Conservation (phyloP, 1,284 basidiomycete species). For the Polyporus tsugae region DNA sequence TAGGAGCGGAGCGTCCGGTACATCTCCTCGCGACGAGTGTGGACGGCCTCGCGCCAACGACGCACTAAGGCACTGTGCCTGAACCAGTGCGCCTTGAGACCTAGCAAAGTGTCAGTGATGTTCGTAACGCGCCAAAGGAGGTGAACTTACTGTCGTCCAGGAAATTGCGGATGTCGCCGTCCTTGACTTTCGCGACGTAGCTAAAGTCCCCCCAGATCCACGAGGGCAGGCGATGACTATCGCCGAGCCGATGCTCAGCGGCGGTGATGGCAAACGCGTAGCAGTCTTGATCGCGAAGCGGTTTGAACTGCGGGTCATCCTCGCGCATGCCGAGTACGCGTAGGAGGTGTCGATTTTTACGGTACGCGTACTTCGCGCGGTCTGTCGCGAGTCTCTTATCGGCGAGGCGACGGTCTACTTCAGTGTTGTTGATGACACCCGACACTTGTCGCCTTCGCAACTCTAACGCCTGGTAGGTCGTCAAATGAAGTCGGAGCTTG, state of each 20-base stretch:
- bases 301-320: background rate
- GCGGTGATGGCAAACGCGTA: background rate
- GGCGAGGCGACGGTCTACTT: background rate
- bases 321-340: slow-evolving; percentile 1
- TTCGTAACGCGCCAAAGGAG: no score
- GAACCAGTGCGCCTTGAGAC: slow-evolving; percentile 1
- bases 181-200: background rate
- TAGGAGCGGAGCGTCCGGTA: background rate
- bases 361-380: background rate
- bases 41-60: background rate
- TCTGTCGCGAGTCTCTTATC: background rate
- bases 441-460: background rate
- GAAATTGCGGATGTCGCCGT: background rate
- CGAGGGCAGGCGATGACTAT: background rate
- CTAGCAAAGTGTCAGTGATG: background rate
- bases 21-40: slow-evolving; percentile 1
- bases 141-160: background rate
- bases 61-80: background rate
- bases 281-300: background rate
- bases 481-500: background rate
- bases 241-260: background rate
- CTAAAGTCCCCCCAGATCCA: slow-evolving; percentile 12
- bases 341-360: background rate
- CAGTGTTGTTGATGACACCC: background rate
- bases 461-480: background rate